Evolutionary conservation across 306 rosid genomes (phyloP), one percentile per base, ranked within the genome.

Genomic region (Medicago lupulina): DNA sequence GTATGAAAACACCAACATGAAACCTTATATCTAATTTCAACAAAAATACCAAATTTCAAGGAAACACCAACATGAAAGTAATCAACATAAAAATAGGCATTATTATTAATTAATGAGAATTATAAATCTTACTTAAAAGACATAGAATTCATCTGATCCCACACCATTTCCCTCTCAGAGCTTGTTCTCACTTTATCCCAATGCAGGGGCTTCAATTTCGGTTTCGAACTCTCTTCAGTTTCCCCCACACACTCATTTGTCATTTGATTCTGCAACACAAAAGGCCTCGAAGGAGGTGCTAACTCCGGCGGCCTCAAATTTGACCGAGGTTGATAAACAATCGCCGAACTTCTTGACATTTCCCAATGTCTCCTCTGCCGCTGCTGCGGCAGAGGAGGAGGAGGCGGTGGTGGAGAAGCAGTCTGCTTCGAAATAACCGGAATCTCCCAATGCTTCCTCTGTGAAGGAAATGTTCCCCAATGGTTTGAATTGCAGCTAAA

Each of bases 141-240:
- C 88, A 93, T 92, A 1, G 96, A 86, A 81, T 88, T 87, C 78
- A 96, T 86, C 61, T 92, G 97, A 88, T 95, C 99, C 97, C 97
- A 95, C 87, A 90, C 97, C 97, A 85, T 92, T 82, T 85, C 97
- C 34, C 93, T 88, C 70, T 90, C 92, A 53, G 97, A 90, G 81
- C 91, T 95, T 4, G 99, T 89, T 85, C 97, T 90, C 9, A 92
- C 99, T 88, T 95, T 95, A 77, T 95, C 97, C 99, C 97, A 90
- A 73, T 95, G 97, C 58, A 95, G 65, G 0, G 97, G 87, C 92
- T 92, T 95, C 81, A 95, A 79, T 81, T 84, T 95, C 0, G 88
- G 97, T 44, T 89, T 95, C 0, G 79, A 81, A 47, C 62, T 75
- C 57, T 85, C 97, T 72, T 86, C 93, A 39, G 8, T 71, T 12